Base-by-base conservation (phyloP, 2,329 filamentous ascomycete genomes). In the Cordyceps pruinosa region DNA sequence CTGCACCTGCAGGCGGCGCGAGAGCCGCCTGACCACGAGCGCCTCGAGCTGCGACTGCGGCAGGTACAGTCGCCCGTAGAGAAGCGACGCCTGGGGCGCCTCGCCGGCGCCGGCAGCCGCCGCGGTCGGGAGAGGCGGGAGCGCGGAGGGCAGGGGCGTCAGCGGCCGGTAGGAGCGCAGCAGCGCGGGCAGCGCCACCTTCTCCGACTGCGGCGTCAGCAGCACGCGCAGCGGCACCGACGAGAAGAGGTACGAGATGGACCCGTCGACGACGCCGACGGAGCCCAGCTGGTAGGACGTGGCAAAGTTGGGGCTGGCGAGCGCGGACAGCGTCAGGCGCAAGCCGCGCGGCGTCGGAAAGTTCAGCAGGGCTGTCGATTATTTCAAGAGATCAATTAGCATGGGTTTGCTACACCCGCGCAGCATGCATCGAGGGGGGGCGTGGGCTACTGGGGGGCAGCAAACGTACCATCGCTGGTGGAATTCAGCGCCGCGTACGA, bases 181-280 rank as follows among this genome's bases (percentile, higher is more conserved):
- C 23, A 97, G 81, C 63, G 86, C 81, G 32, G 86, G 86, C 10
- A 99, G 77, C 15, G 90, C 85, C 37, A 97, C 86, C 23, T 82
- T 76, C 48, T 86, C 85, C 64, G 90, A 96, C 71, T 84, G 82
- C 12, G 80, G 83, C 12, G 78, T 71, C 78, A 90, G 61, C 75
- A 82, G 75, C 52, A 86, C 78, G 39, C 78, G 75, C 57, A 97
- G 80, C 13, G 90, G 86, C 9, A 94, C 79, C 3, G 90, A 96
- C 49, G 91, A 95, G 76, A 96, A 97, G 55, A 99, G 83, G 73
- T 97, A 99, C 15, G 92, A 96, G 58, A 99, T 83, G n/a, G 91
- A 96, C 69, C 94, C 94, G 74, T 97, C 93, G 52, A 99, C 92
- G 35, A 96, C 81, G 59, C 93, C 94, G 17, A 95, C 82, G 42